Conservation (phyloP, 2,329 filamentous ascomycete species). For the Xylaria sp. region DNA sequence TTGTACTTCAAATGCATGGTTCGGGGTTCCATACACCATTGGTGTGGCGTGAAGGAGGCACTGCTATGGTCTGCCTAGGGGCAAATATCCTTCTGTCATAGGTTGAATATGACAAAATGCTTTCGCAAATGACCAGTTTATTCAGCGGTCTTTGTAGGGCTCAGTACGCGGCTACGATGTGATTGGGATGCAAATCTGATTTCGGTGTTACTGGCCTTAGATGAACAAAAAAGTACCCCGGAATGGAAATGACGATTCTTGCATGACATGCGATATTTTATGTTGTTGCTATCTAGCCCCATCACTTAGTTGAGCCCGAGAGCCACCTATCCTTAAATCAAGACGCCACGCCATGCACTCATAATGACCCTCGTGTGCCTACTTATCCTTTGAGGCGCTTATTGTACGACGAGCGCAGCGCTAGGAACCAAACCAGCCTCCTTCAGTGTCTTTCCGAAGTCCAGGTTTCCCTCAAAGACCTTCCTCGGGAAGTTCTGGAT, state of each 20-base stretch:
- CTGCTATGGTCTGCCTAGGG: slow-evolving; percentile 52
- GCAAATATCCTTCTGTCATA: slow-evolving; percentile 46
- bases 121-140: slow-evolving; percentile 34
- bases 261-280: slow-evolving; percentile 20
- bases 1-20: slow-evolving; percentile 63
- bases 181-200: slow-evolving; percentile 24
- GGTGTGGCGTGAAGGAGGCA: slow-evolving; percentile 55
- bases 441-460: slow-evolving; percentile 90
- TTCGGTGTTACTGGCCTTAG: slow-evolving; percentile 27
- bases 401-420: slow-evolving; percentile 81
- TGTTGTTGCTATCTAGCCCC: slow-evolving; percentile 16
- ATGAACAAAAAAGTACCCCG: slow-evolving; percentile 28
- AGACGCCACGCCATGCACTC: slow-evolving; percentile 32
- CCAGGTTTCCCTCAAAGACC: slow-evolving; percentile 69
- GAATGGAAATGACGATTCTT: slow-evolving; percentile 30
- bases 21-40: slow-evolving; percentile 58
- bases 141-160: slow-evolving; percentile 29
- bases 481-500: slow-evolving; percentile 88
- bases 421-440: slow-evolving; percentile 91
- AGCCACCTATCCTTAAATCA: slow-evolving; percentile 10
- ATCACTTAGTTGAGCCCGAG: slow-evolving; percentile 8
- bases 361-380: slow-evolving; percentile 13
- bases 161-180: slow-evolving; percentile 27
- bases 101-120: slow-evolving; percentile 44
- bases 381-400: slow-evolving; percentile 31